phyloP scores from a whole-genome alignment of 2,329 filamentous ascomycete species.

The Aureobasidium sp. region DNA sequence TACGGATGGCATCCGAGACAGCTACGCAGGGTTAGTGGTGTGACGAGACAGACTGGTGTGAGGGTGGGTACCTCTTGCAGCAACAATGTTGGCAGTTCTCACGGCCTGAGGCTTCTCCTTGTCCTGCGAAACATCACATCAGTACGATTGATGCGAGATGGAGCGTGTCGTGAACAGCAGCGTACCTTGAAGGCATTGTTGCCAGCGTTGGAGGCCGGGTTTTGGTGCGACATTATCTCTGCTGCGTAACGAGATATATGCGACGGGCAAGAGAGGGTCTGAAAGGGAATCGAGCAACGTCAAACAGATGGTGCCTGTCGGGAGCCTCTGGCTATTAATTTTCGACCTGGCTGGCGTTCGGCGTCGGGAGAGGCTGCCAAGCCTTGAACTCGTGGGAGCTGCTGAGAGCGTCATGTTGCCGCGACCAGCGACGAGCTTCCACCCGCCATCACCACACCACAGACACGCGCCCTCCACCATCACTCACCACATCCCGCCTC shows the following conservation, averaged over 20 bases:
- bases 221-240: conserved; percentile 34
- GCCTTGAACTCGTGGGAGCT: not conserved
- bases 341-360: conserved; percentile 5
- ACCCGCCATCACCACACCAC: not conserved
- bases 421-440: conserved; percentile 1
- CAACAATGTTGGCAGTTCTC: conserved; percentile 91
- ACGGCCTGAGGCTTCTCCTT: conserved; percentile 99
- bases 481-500: not conserved
- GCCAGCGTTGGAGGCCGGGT: conserved; percentile 42
- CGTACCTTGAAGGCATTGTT: conserved; percentile 62
- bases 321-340: conserved; percentile 2
- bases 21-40: conserved; percentile 45
- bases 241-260: not conserved
- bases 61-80: conserved; percentile 68
- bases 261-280: conserved; percentile 8
- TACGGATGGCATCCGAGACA: conserved; percentile 95
- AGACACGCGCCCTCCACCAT: not conserved
- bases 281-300: not conserved
- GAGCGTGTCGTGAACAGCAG: conserved; percentile 4
- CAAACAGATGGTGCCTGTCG: not conserved
- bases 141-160: not conserved
- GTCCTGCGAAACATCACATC: conserved; percentile 41
- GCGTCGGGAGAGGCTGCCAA: not conserved
- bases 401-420: conserved; percentile 5
- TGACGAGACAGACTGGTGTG: not conserved